These are phyloP conservation scores for Cladosporium austrohemisphaericum DNA, from an alignment of 2,329 filamentous ascomycete species.

Conservation along the genomic window DNA sequence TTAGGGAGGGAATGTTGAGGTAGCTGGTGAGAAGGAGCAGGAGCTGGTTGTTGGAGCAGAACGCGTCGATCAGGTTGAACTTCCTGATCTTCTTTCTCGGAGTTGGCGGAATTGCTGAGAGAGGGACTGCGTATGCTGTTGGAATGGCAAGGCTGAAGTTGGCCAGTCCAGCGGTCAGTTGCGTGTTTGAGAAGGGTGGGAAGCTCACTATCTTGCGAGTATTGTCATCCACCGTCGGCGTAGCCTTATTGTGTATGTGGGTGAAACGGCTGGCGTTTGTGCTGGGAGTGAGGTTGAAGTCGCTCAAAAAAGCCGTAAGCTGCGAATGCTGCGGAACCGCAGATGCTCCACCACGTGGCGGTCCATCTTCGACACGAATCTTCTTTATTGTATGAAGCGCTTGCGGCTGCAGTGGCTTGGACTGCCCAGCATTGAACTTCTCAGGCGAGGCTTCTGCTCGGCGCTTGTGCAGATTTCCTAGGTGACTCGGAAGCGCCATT, in stretches of 20 bases:
- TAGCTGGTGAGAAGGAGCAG: constrained; percentile 53
- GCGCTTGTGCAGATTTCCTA: constrained; percentile 25
- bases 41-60: constrained; percentile 46
- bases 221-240: too few relatives aligned
- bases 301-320: constrained; percentile 4
- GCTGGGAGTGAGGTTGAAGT: constrained; percentile 9
- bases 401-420: constrained; percentile 21
- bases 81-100: neutral
- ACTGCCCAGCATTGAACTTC: constrained; percentile 26
- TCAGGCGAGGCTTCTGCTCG: constrained; percentile 26
- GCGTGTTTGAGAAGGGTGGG: neutral
- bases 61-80: constrained; percentile 35
- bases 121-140: constrained; percentile 6
- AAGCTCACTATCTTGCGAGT: too few relatives aligned
- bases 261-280: neutral
- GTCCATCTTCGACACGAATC: neutral
- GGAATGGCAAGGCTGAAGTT: neutral
- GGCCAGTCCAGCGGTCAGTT: neutral
- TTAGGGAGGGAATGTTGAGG: constrained; percentile 54
- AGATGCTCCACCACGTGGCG: neutral
- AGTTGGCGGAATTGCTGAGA: neutral
- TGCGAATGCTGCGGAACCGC: neutral
- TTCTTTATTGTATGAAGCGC: neutral
- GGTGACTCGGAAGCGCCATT: constrained; percentile 1
- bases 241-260: too few relatives aligned